Evolutionary conservation across 495 filamentous ascomycete species (phyloP), one percentile per base, ranked within the genome.

Genomic region (Xeromyces bisporus): DNA sequence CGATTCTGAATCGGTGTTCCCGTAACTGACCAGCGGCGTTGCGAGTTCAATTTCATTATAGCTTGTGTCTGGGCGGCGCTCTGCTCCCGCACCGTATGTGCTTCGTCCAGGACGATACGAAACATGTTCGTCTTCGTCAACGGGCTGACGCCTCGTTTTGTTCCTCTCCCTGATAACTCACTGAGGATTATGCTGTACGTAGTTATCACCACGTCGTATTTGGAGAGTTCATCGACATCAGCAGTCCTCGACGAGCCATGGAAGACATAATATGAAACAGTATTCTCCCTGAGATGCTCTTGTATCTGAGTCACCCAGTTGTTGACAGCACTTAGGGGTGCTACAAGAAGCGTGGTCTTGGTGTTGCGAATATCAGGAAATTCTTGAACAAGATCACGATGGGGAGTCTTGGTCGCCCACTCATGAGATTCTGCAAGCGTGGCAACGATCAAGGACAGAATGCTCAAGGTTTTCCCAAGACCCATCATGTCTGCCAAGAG

Each of bases 401-500:
- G 28, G 2, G 57, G 60, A 7, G 40, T 37, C 33, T 34, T 31
- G 2, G 35, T 32, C 9, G 42, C 39, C 56, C 78, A 97, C 7
- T 55, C 46, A 11, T 51, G 36, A 2, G 83, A 69, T 15, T 75
- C 62, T 1, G 51, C 41, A 2, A 77, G 53, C 0, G 81, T 76
- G 11, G 60, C 63, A 2, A 73, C 56, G 10, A 87, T 51, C 14
- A 96, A 62, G 2, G 84, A 77, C 4, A 97, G 60, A 17, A 93
- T 78, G 45, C 79, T 92, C 28, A 97, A 55, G 0, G 89, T 94
- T 48, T 97, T 97, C 4, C 89, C 89, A 10, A 97, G 57, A 23
- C 89, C 89, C 89, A 97, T 97, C 77, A 93, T 84, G 47, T 97
- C 89, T 5, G 89, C 89, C 13, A 97, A 59, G 18, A 97, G 78